phyloP scores from a whole-genome alignment of 1,284 basidiomycete genomes.

The Afroboletus lepidellus region DNA sequence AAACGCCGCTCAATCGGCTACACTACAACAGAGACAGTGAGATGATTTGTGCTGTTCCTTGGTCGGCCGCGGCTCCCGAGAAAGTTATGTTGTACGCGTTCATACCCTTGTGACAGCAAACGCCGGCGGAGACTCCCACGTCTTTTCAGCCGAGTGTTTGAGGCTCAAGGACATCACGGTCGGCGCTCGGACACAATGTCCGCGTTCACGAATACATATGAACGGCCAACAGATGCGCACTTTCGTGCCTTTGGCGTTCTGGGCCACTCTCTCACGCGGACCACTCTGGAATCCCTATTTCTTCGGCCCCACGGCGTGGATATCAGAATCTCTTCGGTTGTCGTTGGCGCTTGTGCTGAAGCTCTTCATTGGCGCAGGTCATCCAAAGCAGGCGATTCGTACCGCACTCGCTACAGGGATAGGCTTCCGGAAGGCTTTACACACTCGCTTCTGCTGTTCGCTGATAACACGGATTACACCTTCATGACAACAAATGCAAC shows the following conservation, averaged over 20 bases:
- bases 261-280: background rate
- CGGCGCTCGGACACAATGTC: constrained; percentile 4
- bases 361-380: background rate
- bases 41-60: background rate
- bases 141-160: background rate
- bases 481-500: background rate
- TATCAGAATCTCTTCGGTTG: background rate
- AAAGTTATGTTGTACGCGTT: background rate
- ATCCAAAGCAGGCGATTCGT: background rate
- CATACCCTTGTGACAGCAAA: background rate
- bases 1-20: constrained; percentile 5
- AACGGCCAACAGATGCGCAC: background rate
- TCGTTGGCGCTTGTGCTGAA: constrained; percentile 1
- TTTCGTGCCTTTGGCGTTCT: background rate
- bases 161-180: background rate
- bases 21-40: background rate
- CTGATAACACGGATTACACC: constrained; percentile 1
- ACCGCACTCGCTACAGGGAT: background rate
- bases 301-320: background rate
- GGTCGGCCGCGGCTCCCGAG: background rate
- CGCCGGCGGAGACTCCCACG: background rate
- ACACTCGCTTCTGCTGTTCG: background rate
- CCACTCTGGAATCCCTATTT: background rate
- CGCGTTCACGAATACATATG: background rate
- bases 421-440: constrained; percentile 2